Evolutionary conservation across 179 eudicot species (phyloP), one percentile per base, ranked within the genome.

Genomic region (Patellifolia procumbens): DNA sequence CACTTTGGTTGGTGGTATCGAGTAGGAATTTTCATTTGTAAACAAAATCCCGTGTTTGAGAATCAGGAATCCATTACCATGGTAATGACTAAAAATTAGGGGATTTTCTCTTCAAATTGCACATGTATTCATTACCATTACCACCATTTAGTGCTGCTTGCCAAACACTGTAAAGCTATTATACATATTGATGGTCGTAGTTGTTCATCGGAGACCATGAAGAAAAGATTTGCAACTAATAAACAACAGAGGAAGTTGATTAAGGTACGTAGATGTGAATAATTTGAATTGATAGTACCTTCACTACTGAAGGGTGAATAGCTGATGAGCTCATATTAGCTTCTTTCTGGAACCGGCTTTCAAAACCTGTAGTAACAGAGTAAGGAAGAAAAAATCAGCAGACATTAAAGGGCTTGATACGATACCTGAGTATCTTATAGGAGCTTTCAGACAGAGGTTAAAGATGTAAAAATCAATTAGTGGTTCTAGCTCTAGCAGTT

Each of bases 271-370:
- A 42, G 15, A 53, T 37, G 31, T 17, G 28, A 59, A 56, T 37
- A n/a, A 37, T 19, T 28, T 10, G 29, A 45, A 15, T 0, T 20
- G 19, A 63, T 22, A 42, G 22, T 85, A 92, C 97, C 94, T 91
- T 92, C 35, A 92, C 97, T 35, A 92, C 85, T 24, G 90, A 82
- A 79, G 97, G 97, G 52, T 89, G 95, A 81, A 93, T 86, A 85
- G 98, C 98, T 19, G 98, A 93, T 42, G 97, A 83, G 87, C 93
- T 84, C 76, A 93, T 81, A 74, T 79, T 83, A 56, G 98, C 92
- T 85, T 93, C 98, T 85, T 88, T 93, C 88, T 93, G 98, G 76
- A 93, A 93, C 77, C 98, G 87, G 42, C 87, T 90, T 78, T 93
- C 98, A 66, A 93, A 93, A 77, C 94, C 98, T 93, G 86, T 78